phyloP scores from a whole-genome alignment of 2,329 filamentous ascomycete genomes.

The Domatiomyces catenatus region DNA sequence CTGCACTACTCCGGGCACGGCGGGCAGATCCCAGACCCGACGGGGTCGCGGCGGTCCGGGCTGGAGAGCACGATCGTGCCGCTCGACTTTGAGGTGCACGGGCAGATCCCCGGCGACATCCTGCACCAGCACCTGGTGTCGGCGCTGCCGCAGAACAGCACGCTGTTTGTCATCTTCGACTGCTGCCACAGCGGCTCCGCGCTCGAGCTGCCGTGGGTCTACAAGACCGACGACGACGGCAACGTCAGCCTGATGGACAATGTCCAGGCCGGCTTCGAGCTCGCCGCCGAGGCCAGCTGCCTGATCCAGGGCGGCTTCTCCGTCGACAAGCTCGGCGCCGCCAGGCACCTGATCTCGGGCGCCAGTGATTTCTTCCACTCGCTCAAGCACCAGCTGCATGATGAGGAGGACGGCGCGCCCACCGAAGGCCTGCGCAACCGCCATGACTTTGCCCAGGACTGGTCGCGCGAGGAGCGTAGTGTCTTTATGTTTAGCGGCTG shows the following conservation, averaged over 20 bases:
- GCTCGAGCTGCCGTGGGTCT: conserved; percentile 44
- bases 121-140: conserved; percentile 14
- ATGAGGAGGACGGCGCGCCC: conserved; percentile 27
- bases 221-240: conserved; percentile 40
- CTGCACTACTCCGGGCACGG: conserved; percentile 47
- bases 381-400: conserved; percentile 27
- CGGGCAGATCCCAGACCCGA: conserved; percentile 33
- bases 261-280: conserved; percentile 34
- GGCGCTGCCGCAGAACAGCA: conserved; percentile 30
- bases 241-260: conserved; percentile 42
- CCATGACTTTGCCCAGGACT: conserved; percentile 31
- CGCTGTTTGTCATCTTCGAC: conserved; percentile 33
- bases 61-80: conserved; percentile 40
- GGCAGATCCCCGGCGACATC: conserved; percentile 38
- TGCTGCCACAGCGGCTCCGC: conserved; percentile 48
- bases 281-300: conserved; percentile 35
- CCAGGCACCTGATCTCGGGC: conserved; percentile 37
- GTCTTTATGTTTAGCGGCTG: conserved; percentile 39
- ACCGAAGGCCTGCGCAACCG: conserved; percentile 28
- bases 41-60: conserved; percentile 8
- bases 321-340: conserved; percentile 30
- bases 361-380: conserved; percentile 38
- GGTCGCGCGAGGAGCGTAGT: conserved; percentile 30
- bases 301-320: conserved; percentile 37
- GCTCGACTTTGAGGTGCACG: conserved; percentile 36